Conservation (phyloP, 345 rosid genomes). For the Aegle marmelos region DNA sequence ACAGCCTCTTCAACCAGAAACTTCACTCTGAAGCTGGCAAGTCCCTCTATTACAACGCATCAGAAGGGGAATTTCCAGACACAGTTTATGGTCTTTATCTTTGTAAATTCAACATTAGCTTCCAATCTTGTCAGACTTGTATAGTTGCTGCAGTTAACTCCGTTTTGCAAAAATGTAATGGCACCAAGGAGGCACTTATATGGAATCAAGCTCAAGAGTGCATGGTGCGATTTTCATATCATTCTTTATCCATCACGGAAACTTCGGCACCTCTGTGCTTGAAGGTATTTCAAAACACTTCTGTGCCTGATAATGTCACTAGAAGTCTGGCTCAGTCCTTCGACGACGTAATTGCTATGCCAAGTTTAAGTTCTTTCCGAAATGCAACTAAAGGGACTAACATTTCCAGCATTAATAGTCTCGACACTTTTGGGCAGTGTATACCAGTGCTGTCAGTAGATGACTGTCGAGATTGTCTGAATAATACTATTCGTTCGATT, state of each 20-base stretch:
- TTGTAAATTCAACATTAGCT: neutral
- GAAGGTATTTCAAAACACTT: neutral
- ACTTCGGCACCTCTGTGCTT: rapidly evolving
- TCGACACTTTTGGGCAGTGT: constrained; percentile 22
- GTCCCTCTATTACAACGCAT: neutral
- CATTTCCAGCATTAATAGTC: neutral
- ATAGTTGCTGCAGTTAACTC: neutral
- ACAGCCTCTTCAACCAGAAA: neutral
- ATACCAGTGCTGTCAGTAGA: neutral
- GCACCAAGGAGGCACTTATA: constrained; percentile 15
- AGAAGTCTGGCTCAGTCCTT: neutral
- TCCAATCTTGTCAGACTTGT: constrained; percentile 18
- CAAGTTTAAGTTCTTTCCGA: neutral
- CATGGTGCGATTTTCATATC: constrained; percentile 28
- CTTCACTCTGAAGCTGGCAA: neutral
- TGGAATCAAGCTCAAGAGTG: constrained; percentile 35
- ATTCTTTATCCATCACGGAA: constrained; percentile 1
- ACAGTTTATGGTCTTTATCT: constrained; percentile 19
- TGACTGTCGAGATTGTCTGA: neutral
- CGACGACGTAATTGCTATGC: neutral
- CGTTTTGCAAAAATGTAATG: constrained; percentile 21
- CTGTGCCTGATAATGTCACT: neutral
- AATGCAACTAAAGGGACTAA: neutral
- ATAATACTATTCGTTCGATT: neutral
- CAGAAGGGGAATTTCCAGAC: constrained; percentile 1